Percentiles rank a stretch among this genome's conserved stretches.
These are phyloP conservation scores for Pyrenophora teres DNA, from an alignment of 2,329 filamentous ascomycete genomes.

Conservation along the genomic window DNA sequence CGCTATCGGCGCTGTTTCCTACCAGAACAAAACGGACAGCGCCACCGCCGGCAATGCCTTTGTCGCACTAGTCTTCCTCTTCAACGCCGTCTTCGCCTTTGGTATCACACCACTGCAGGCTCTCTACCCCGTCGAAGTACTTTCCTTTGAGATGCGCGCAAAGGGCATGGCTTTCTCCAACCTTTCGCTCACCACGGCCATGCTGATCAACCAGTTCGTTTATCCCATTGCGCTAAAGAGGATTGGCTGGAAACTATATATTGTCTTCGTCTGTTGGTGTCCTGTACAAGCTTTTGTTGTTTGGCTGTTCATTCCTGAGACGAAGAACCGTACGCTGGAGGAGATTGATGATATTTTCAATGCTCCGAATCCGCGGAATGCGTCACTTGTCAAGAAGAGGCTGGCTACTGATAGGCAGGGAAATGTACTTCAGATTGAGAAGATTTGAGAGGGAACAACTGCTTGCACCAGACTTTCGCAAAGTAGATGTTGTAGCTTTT, in stretches of 20 bases:
- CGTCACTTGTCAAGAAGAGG: conserved; percentile 32
- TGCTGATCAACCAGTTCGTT: conserved; percentile 39
- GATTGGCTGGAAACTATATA: conserved; percentile 33
- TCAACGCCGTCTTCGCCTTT: conserved; percentile 39
- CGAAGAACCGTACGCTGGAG: conserved; percentile 35
- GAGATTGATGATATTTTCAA: conserved; percentile 35
- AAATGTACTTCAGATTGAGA: conserved; percentile 32
- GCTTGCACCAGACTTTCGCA: too few relatives aligned
- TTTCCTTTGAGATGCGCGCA: conserved; percentile 43
- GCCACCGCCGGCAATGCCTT: conserved; percentile 31
- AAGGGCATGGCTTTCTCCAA: conserved; percentile 40
- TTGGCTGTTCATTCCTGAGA: conserved; percentile 33
- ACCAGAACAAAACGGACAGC: conserved; percentile 17
- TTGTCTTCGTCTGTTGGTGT: conserved; percentile 32
- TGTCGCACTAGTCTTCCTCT: conserved; percentile 42
- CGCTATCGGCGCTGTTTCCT: conserved; percentile 24
- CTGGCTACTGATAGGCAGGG: conserved; percentile 24
- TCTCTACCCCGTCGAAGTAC: conserved; percentile 42
- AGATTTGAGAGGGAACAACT: conserved; percentile 15
- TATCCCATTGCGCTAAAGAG: conserved; percentile 31
- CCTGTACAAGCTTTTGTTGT: conserved; percentile 24
- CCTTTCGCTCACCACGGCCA: conserved; percentile 25
- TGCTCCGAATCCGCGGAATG: conserved; percentile 27
- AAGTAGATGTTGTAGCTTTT: too few relatives aligned
- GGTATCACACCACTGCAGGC: conserved; percentile 45